Conservation (phyloP, 2,329 filamentous ascomycete species). For the Penicillium sp. region DNA sequence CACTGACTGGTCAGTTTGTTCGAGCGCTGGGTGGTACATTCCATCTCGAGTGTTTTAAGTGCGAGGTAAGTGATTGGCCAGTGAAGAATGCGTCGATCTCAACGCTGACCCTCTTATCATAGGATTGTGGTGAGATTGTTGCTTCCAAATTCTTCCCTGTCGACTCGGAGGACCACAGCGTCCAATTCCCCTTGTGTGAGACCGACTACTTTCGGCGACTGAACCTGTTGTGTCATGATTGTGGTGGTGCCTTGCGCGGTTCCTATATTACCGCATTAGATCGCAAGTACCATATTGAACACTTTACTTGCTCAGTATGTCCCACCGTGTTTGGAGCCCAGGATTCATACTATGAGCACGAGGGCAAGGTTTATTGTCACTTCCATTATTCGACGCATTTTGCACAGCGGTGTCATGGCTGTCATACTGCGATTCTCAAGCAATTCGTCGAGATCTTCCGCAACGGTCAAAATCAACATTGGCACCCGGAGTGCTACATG, state of each 20-base stretch:
- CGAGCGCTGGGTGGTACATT: conserved; percentile 90
- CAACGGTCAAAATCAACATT: conserved; percentile 97
- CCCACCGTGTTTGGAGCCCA: conserved; percentile 97
- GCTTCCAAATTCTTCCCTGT: conserved; percentile 99
- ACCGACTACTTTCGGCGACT: conserved; percentile 95
- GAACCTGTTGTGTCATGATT: conserved; percentile 86
- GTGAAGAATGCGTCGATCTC: background rate
- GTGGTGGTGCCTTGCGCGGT: conserved; percentile 86
- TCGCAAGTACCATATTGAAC: conserved; percentile 97
- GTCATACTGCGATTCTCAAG: conserved; percentile 94
- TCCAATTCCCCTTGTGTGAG: conserved; percentile 93
- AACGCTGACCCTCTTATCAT: conserved; percentile 6
- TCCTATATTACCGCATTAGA: conserved; percentile 98
- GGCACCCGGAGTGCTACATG: conserved; percentile 99
- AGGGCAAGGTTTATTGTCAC: conserved; percentile 94
- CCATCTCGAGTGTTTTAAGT: conserved; percentile 97
- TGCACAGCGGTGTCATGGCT: conserved; percentile 93
- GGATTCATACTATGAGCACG: conserved; percentile 98
- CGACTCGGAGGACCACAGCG: conserved; percentile 79
- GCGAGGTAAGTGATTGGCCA: conserved; percentile 66
- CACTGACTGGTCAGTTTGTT: conserved; percentile 92
- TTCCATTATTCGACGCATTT: conserved; percentile 99
- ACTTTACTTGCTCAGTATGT: conserved; percentile 97
- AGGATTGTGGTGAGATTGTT: conserved; percentile 97
- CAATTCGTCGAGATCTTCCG: conserved; percentile 99